A percentile compares a stretch with the other conserved stretches of the same genome.
Evolutionary conservation across 345 rosid genomes (phyloP).

Genomic region (Populus tremula): DNA sequence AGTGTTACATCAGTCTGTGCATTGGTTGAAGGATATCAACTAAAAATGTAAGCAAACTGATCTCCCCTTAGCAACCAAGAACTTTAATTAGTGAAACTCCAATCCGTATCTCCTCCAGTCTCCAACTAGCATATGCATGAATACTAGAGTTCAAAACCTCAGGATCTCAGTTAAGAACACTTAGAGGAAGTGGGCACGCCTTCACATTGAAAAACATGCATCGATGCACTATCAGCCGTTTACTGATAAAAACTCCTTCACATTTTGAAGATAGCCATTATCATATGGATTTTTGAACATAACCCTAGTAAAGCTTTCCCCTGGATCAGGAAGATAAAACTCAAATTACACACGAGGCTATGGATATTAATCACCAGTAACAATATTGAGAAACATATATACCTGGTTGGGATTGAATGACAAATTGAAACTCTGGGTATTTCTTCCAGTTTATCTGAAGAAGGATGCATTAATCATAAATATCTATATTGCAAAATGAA

Average conservation of each 20-base stretch:
- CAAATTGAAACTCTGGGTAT: slow-evolving; percentile 55
- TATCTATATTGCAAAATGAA: not conserved
- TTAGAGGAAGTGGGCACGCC: not conserved
- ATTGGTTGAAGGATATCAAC: too few relatives aligned
- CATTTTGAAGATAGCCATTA: slow-evolving; percentile 47
- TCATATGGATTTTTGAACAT: slow-evolving; percentile 49
- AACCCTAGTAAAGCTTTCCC: slow-evolving; percentile 18
- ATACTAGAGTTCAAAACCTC: not conserved
- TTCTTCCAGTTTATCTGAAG: slow-evolving; percentile 60
- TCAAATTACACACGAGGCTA: not conserved
- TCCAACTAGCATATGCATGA: not conserved
- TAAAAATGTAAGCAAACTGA: too few relatives aligned
- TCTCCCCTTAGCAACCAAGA: too few relatives aligned
- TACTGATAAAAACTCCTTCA: slow-evolving; percentile 33
- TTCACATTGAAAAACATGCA: not conserved
- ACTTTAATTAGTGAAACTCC: not conserved
- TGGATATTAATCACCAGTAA: not conserved
- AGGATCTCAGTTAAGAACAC: not conserved
- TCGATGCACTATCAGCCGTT: not conserved
- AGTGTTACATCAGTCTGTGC: too few relatives aligned
- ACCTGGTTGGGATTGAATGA: slow-evolving; percentile 39
- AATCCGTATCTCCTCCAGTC: not conserved
- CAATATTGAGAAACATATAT: not conserved
- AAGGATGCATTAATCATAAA: not conserved
- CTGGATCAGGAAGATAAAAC: slow-evolving; percentile 22